A percentile compares a stretch with the other conserved stretches of the same genome.
Evolutionary conservation across 2,329 filamentous ascomycete genomes (phyloP).

Genomic region (Aspergillus floridensis): DNA sequence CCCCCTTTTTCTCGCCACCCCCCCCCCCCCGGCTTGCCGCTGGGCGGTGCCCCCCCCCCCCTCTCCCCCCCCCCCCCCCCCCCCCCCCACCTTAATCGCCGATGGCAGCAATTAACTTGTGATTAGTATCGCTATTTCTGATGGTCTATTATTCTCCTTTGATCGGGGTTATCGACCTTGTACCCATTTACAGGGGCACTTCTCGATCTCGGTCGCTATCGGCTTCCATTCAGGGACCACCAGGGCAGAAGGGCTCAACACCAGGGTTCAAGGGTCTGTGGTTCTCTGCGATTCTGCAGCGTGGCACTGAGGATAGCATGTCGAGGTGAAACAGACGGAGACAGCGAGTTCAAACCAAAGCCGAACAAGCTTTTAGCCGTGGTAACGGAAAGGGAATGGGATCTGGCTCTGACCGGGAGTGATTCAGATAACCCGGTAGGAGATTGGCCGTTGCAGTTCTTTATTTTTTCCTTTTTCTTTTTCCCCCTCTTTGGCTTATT

Average conservation of each 20-base stretch:
- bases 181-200: not conserved
- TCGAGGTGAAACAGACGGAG: not conserved
- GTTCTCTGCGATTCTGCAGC: not conserved
- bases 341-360: not conserved
- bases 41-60: no score
- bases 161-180: not conserved
- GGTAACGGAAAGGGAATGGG: not conserved
- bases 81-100: not conserved
- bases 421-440: not conserved
- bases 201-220: not conserved
- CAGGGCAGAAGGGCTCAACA: not conserved
- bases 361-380: not conserved
- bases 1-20: no score
- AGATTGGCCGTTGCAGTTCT: not conserved
- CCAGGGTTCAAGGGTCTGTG: not conserved
- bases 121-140: not conserved
- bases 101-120: not conserved
- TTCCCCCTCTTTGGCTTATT: no score
- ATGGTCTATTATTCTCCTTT: not conserved
- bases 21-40: no score
- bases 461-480: not conserved
- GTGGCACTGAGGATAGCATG: not conserved
- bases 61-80: no score
- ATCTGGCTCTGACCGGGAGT: slow-evolving; percentile 1
- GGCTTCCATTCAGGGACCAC: not conserved